Evolutionary conservation across 257 asterid genomes (phyloP), one percentile per base, ranked within the genome.

Genomic region (Primulina eburnea): DNA sequence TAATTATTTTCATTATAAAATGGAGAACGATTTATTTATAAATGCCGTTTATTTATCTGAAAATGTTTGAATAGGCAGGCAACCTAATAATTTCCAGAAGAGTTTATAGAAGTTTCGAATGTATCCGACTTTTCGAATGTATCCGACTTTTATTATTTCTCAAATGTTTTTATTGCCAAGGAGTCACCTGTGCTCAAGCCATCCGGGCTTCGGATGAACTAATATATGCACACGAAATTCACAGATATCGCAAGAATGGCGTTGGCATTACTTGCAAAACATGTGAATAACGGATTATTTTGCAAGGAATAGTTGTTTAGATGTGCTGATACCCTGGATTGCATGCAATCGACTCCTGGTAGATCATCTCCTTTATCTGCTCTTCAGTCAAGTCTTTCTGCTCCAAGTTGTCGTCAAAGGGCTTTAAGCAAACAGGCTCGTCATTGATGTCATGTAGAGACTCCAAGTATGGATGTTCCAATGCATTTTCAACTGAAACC

Each of bases 311-410:
- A 10, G 40, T 38, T 8, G 50, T 43, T 43, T 12, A 12, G 17
- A 43, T 10, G 53, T 38, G 9, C 14, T 8, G 2, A 68, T 75
- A 75, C 24, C 60, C 78, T 0, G 87, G 87, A 73, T 84, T 84
- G 70, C 78, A 12, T 28, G 72, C 34, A 64, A 76, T 52, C 24
- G 89, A 71, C 72, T 84, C 89, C 47, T 73, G 70, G 75, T 82
- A 82, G 26, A 82, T 79, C 89, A 84, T 77, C 26, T 84, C 87
- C 60, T 82, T 84, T 26, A 84, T 82, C 74, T 84, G 85, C 74
- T 84, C 89, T 66, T 84, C 89, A 62, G 70, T 70, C 3, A 75
- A n/a, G n/a, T 67, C 77, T 61, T 75, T 79, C 33, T 71, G 60
- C 77, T 84, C 89, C 16, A 82, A 82, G 38, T 82, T 83, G n/a